A percentile compares a stretch with the other conserved stretches of the same genome.
Evolutionary conservation across 2,329 filamentous ascomycete species (phyloP).

Genomic region (Alternaria metachromatica): DNA sequence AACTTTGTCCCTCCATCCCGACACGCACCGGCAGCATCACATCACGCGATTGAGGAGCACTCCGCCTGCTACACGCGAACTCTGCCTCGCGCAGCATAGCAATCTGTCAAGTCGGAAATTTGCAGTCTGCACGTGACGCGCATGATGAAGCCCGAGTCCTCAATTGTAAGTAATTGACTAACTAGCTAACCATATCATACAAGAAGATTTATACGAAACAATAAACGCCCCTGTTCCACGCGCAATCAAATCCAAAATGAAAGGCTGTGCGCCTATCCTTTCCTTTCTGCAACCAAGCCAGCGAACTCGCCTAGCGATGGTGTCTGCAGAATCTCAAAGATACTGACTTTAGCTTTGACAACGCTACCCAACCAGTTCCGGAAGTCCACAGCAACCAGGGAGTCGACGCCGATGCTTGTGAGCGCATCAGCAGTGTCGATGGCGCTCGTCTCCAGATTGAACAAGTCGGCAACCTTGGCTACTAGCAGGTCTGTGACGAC

Average conservation of each 20-base stretch:
- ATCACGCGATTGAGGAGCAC: background rate
- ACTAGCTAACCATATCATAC: background rate
- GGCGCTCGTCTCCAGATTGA: background rate
- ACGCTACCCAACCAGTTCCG: constrained; percentile 2
- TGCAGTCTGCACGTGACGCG: background rate
- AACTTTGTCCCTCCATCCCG: background rate
- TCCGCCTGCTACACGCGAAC: background rate
- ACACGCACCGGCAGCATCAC: background rate
- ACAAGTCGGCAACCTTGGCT: background rate
- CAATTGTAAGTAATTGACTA: background rate
- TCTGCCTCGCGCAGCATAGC: background rate
- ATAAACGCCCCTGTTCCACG: background rate
- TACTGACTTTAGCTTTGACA: constrained; percentile 1
- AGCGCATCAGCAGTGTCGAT: background rate
- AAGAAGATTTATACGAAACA: background rate
- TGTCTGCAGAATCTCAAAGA: constrained; percentile 4
- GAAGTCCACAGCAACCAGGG: constrained; percentile 4
- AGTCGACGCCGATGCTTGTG: constrained; percentile 2
- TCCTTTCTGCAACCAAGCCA: background rate
- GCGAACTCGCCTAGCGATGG: background rate
- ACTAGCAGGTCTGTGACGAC: background rate
- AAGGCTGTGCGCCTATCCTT: background rate
- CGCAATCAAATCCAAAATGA: background rate
- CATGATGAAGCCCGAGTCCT: background rate
- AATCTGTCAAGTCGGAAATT: background rate